A percentile compares a stretch with the other conserved stretches of the same genome.
Evolutionary conservation across 306 rosid species (phyloP).

Genomic region (Ormosia emarginata): DNA sequence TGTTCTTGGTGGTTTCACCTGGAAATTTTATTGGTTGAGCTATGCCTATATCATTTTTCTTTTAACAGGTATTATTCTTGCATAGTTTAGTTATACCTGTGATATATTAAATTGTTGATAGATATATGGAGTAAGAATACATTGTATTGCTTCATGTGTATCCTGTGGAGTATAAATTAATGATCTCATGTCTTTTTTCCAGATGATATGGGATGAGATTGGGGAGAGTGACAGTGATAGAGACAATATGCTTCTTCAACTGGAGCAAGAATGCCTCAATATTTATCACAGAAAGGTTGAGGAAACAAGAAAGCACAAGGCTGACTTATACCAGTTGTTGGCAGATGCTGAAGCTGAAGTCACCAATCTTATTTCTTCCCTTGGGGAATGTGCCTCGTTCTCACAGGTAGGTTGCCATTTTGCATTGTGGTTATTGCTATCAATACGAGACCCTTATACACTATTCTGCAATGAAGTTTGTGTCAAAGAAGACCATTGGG

Average conservation of each 20-base stretch:
- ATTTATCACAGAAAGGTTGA: constrained; percentile 80
- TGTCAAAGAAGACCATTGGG: background rate
- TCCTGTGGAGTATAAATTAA: background rate
- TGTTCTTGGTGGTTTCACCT: background rate
- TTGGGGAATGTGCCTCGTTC: constrained; percentile 54
- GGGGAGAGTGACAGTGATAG: constrained; percentile 77
- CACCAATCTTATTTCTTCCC: constrained; percentile 43
- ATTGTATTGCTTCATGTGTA: background rate
- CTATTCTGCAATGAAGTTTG: background rate
- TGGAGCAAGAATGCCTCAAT: constrained; percentile 89
- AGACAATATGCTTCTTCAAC: constrained; percentile 82
- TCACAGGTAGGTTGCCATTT: constrained; percentile 44
- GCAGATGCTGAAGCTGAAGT: constrained; percentile 66
- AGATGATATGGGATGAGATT: constrained; percentile 94
- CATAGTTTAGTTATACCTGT: background rate
- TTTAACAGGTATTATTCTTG: background rate
- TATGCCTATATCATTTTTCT: background rate
- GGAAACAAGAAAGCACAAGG: constrained; percentile 67
- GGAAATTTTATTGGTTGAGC: background rate
- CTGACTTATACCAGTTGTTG: constrained; percentile 56
- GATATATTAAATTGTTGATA: background rate
- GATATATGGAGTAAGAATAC: background rate
- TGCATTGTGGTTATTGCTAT: background rate
- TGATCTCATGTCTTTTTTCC: background rate
- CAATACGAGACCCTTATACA: background rate